A percentile compares a stretch with the other conserved stretches of the same genome.
Conservation (phyloP, 2,329 filamentous ascomycete genomes). For the Triangularia verruculosa region DNA sequence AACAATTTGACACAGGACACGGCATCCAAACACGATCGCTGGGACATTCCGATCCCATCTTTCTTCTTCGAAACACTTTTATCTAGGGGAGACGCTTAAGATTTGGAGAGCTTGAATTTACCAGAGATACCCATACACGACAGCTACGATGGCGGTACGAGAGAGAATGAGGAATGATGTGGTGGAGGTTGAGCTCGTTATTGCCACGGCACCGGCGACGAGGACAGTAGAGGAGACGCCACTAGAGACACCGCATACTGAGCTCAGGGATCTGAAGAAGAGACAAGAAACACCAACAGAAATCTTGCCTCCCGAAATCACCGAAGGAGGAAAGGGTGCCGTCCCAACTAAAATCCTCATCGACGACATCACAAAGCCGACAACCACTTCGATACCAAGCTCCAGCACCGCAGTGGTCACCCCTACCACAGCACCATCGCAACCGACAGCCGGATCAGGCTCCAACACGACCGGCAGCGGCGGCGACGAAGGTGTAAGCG, state of each 20-base stretch:
- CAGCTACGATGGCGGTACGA: not conserved
- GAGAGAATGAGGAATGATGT: constrained; percentile 8
- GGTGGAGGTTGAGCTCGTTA: not conserved
- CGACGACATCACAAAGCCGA: not conserved
- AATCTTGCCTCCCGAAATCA: not conserved
- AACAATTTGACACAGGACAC: not conserved
- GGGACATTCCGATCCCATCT: not conserved
- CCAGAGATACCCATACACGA: not conserved
- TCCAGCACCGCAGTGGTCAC: constrained; percentile 19
- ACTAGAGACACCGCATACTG: not conserved
- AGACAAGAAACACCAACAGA: not conserved
- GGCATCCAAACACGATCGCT: not conserved
- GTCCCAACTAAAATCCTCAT: not conserved
- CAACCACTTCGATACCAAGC: not conserved
- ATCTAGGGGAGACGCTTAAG: constrained; percentile 9
- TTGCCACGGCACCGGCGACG: not conserved
- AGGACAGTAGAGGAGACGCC: not conserved
- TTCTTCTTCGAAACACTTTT: not conserved
- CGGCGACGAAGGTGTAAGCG: constrained; percentile 34
- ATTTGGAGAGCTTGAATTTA: not conserved
- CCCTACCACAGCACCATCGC: constrained; percentile 17
- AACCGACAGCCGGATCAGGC: constrained; percentile 20
- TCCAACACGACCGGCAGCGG: constrained; percentile 24
- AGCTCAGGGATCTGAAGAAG: not conserved
- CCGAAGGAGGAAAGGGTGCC: not conserved